phyloP scores from a whole-genome alignment of 2,329 filamentous ascomycete species.

The Neonectria ditissima region DNA sequence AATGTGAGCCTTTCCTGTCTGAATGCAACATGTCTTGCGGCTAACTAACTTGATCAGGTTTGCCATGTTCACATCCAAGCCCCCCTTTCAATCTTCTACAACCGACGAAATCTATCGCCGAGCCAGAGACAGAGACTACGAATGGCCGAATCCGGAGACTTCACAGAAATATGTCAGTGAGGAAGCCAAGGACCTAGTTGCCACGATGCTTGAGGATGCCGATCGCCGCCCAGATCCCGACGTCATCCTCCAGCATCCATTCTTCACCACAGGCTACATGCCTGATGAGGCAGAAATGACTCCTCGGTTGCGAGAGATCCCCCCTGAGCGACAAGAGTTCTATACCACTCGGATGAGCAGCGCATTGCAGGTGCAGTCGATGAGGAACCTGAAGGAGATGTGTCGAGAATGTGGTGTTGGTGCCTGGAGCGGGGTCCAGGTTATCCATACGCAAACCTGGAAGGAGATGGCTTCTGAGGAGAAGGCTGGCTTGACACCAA shows the following conservation, averaged over 20 bases:
- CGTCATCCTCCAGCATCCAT: slow-evolving; percentile 81
- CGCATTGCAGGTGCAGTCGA: slow-evolving; percentile 59
- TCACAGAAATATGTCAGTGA: slow-evolving; percentile 77
- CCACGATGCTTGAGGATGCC: slow-evolving; percentile 79
- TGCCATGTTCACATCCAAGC: slow-evolving; percentile 95
- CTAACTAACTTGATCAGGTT: slow-evolving; percentile 67
- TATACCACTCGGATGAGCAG: slow-evolving; percentile 62
- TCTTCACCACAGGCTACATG: slow-evolving; percentile 82
- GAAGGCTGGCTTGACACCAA: slow-evolving; percentile 72
- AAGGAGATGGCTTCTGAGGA: slow-evolving; percentile 77
- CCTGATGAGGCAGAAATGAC: slow-evolving; percentile 72
- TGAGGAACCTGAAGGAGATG: slow-evolving; percentile 66
- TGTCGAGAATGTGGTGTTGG: slow-evolving; percentile 71
- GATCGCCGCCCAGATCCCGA: slow-evolving; percentile 81
- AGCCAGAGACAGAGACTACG: slow-evolving; percentile 78
- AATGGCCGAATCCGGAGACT: slow-evolving; percentile 78
- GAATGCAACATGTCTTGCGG: background rate
- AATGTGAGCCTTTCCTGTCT: slow-evolving; percentile 69
- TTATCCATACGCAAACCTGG: slow-evolving; percentile 69
- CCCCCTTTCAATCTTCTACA: slow-evolving; percentile 93
- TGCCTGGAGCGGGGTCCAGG: slow-evolving; percentile 61
- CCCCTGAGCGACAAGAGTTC: slow-evolving; percentile 70
- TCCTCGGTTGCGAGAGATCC: slow-evolving; percentile 65
- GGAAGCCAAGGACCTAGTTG: slow-evolving; percentile 83
- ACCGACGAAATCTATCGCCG: slow-evolving; percentile 86